These are phyloP conservation scores for Xerocomus brunneocitrinus DNA, from an alignment of 768 basidiomycete species.

Conservation along the genomic window DNA sequence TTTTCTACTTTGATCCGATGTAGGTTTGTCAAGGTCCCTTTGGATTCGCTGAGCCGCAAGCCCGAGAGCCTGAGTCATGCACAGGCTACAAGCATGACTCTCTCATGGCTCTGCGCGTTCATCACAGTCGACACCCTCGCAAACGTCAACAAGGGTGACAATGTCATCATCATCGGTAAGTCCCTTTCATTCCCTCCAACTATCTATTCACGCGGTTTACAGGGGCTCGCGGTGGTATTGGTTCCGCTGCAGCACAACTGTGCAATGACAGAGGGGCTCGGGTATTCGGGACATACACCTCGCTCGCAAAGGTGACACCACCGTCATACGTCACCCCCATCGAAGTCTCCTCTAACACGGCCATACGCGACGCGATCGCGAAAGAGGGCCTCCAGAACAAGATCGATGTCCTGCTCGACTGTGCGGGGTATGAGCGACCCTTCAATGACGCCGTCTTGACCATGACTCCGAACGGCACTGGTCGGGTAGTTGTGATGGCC, in stretches of 20 bases:
- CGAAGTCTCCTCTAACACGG: constrained; percentile 26
- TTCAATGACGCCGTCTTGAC: constrained; percentile 33
- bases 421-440: constrained; percentile 30
- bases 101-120: constrained; percentile 34
- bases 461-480: constrained; percentile 31
- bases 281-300: constrained; percentile 33
- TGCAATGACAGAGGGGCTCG: constrained; percentile 30
- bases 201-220: neutral
- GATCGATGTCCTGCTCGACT: constrained; percentile 32
- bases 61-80: constrained; percentile 22
- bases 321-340: constrained; percentile 31
- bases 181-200: neutral
- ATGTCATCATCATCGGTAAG: constrained; percentile 31
- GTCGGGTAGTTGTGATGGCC: constrained; percentile 34
- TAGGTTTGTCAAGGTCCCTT: constrained; percentile 29
- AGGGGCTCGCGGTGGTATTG: constrained; percentile 35
- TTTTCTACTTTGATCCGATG: neutral
- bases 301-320: constrained; percentile 19
- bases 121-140: constrained; percentile 34
- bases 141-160: constrained; percentile 29
- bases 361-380: constrained; percentile 30
- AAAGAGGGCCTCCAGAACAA: constrained; percentile 24
- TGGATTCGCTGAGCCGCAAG: constrained; percentile 29
- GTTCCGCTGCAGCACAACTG: constrained; percentile 31
- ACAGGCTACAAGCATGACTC: constrained; percentile 31